A percentile compares a stretch with the other conserved stretches of the same genome.
Evolutionary conservation across 73 alveolate species (phyloP).

Genomic region (Urostyla sp.): DNA sequence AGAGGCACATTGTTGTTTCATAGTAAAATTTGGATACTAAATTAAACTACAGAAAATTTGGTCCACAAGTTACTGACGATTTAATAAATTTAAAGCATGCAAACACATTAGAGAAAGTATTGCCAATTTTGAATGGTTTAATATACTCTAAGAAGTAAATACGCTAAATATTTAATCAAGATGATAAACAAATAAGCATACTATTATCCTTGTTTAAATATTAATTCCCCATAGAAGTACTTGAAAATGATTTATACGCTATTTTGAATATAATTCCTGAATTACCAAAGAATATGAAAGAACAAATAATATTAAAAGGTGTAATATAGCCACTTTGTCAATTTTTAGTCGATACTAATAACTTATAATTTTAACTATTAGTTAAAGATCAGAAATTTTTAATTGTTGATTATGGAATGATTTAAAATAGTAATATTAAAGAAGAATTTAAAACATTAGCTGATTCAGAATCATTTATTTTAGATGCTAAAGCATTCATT

Average conservation of each 20-base stretch:
- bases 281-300: slow-evolving; percentile 35
- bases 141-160: slow-evolving; percentile 20
- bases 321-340: background rate
- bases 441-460: slow-evolving; percentile 45
- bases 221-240: slow-evolving; percentile 51
- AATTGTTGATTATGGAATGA: slow-evolving; percentile 39
- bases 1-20: slow-evolving; percentile 42
- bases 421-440: background rate
- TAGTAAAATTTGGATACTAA: background rate
- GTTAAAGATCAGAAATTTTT: background rate
- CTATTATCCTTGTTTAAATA: slow-evolving; percentile 32
- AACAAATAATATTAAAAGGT: slow-evolving; percentile 14
- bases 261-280: slow-evolving; percentile 9
- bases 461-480: slow-evolving; percentile 14
- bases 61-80: slow-evolving; percentile 28
- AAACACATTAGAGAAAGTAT: slow-evolving; percentile 48
- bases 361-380: slow-evolving; percentile 11
- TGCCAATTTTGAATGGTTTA: slow-evolving; percentile 62
- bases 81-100: background rate
- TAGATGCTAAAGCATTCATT: slow-evolving; percentile 16
- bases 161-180: background rate
- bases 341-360: slow-evolving; percentile 11
- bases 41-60: slow-evolving; percentile 35
- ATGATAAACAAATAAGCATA: background rate
- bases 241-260: slow-evolving; percentile 56